These are phyloP conservation scores for Micractinium conductrix DNA, from an alignment of 139 green algal genomes.

Conservation along the genomic window DNA sequence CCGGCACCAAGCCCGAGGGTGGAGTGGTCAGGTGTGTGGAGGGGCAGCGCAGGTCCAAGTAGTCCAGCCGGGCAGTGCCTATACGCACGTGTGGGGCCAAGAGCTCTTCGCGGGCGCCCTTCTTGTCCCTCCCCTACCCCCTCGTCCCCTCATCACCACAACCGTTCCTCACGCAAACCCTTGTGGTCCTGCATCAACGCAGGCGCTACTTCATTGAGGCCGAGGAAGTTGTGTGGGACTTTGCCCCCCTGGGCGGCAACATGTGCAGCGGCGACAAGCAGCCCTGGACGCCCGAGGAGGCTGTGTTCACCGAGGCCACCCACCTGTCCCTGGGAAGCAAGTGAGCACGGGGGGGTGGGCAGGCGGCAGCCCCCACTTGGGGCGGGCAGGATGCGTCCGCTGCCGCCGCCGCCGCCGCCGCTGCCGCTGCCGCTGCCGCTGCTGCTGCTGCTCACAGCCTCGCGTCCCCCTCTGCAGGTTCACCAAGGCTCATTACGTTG, in stretches of 20 bases:
- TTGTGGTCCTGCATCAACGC: not conserved
- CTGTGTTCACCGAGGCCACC: conserved; percentile 45
- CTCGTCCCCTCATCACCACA: too few relatives aligned
- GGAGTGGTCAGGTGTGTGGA: not conserved
- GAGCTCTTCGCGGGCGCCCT: too few relatives aligned
- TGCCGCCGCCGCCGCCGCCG: too few relatives aligned
- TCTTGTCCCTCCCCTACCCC: too few relatives aligned
- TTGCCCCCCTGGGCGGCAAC: conserved; percentile 49
- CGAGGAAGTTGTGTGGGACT: conserved; percentile 62
- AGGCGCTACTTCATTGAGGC: conserved; percentile 68
- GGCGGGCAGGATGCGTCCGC: too few relatives aligned
- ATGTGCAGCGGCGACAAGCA: conserved; percentile 48
- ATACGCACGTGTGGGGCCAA: too few relatives aligned
- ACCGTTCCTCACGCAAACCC: too few relatives aligned
- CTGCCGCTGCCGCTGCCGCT: too few relatives aligned
- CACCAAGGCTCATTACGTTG: conserved; percentile 64
- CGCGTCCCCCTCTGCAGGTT: too few relatives aligned
- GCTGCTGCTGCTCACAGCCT: not conserved
- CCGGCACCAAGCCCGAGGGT: not conserved
- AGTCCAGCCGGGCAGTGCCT: too few relatives aligned
- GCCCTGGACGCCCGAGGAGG: conserved; percentile 45
- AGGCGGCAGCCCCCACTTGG: too few relatives aligned
- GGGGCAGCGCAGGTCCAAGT: too few relatives aligned
- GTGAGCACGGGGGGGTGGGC: not conserved
- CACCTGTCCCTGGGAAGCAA: conserved; percentile 50